Base-by-base conservation (phyloP, 257 asterid species). In the Henckelia pumila region DNA sequence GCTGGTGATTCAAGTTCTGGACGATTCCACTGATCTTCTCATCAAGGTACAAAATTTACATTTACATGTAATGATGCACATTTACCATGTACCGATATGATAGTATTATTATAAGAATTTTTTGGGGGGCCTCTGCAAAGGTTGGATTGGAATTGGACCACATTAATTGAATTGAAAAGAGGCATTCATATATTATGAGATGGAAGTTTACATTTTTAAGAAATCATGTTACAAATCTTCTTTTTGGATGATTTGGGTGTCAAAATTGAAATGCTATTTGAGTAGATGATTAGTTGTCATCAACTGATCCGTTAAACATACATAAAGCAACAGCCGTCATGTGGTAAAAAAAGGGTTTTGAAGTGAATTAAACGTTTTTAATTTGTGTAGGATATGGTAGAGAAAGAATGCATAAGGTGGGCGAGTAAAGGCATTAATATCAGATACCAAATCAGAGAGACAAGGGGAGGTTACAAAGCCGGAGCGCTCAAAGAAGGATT, bases 401-500 rank as follows among this genome's bases (percentile, higher is more conserved):
- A 93, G 83, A 93, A 72, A 49, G 99, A 93, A 74, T 93, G 99
- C 70, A 35, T 78, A 17, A 85, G 96, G 47, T 93, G 99, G 99
- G 95, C 88, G 9, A 83, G 88, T 79, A 93, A 93, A 79, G 97
- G 96, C 40, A 60, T 93, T 1, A 83, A 93, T 65, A 86, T 92
- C 55, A 70, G 69, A 21, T 93, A 93, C 85, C 96, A 90, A 79
- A 93, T 88, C 13, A 80, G 97, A 65, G 88, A 86, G 68, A 67
- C 76, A 2, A 77, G 99, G 64, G 95, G 95, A 2, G 99, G 99
- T 1, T 93, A 93, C 82, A 93, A 93, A 73, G 99, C 99, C 5
- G 99, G 99, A 19, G 99, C 99, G 49, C 95, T 93, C 8, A 93
- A 93, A 68, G 99, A 93, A 78, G 99, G 99, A 0, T 61, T 93